phyloP scores from a whole-genome alignment of 345 rosid species.

The Aquilaria yunnanensis region DNA sequence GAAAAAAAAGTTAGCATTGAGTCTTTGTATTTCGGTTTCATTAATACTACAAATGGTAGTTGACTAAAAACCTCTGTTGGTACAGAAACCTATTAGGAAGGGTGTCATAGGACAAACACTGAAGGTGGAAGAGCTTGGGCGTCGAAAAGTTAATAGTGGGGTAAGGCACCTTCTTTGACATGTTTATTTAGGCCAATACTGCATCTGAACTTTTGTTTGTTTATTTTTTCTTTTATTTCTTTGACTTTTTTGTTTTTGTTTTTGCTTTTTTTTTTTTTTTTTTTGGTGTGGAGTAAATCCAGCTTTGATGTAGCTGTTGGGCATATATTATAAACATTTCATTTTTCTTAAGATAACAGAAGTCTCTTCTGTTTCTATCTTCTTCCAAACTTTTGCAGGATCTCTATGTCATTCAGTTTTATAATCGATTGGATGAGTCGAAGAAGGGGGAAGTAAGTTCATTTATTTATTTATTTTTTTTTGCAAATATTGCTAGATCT shows the following conservation, averaged over 20 bases:
- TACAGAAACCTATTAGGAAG: constrained; percentile 74
- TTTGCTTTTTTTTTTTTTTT: not conserved
- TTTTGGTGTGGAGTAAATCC: constrained; percentile 7
- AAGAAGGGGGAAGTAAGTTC: constrained; percentile 90
- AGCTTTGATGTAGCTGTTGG: not conserved
- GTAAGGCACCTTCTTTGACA: constrained; percentile 25
- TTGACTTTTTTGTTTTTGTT: not conserved
- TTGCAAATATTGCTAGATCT: not conserved
- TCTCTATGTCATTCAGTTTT: constrained; percentile 65
- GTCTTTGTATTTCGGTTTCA: too few species aligned
- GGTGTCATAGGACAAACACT: constrained; percentile 77
- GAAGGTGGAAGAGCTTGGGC: constrained; percentile 83
- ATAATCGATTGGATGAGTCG: constrained; percentile 69
- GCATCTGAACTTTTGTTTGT: not conserved
- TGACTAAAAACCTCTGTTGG: not conserved
- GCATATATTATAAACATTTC: not conserved
- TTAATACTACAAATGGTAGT: too few species aligned
- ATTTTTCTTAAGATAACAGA: not conserved
- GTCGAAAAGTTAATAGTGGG: constrained; percentile 53
- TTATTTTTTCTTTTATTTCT: not conserved
- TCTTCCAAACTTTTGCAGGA: constrained; percentile 47
- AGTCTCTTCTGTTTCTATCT: not conserved
- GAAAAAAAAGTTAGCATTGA: too few species aligned
- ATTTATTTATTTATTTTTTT: constrained; percentile 3
- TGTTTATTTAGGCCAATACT: too few species aligned